Evolutionary conservation across 768 basidiomycete species (phyloP).

Genomic region (Lactarius deliciosus): DNA sequence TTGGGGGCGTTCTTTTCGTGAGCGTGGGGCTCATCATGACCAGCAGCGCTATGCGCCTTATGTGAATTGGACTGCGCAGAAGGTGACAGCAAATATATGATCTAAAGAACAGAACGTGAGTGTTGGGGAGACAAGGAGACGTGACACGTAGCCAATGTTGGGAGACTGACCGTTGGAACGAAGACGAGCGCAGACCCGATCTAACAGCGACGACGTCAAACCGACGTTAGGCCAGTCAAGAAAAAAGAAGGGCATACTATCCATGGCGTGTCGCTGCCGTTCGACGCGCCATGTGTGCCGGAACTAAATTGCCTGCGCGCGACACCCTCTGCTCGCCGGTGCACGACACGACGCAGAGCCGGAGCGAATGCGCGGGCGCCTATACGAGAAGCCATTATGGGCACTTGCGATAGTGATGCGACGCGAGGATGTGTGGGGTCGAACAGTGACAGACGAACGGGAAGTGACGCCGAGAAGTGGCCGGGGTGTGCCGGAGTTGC

Average conservation of each 20-base stretch:
- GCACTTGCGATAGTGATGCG: not conserved
- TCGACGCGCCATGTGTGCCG: slow-evolving; percentile 15
- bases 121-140: slow-evolving; percentile 33
- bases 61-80: slow-evolving; percentile 26
- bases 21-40: slow-evolving; percentile 53
- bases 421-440: not conserved
- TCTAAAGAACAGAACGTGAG: slow-evolving; percentile 5
- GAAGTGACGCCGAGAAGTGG: not conserved
- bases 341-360: slow-evolving; percentile 14
- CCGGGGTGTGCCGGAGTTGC: slow-evolving; percentile 11
- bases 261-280: slow-evolving; percentile 24
- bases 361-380: slow-evolving; percentile 16
- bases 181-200: slow-evolving; percentile 28
- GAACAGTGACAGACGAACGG: not conserved
- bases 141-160: slow-evolving; percentile 20
- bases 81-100: slow-evolving; percentile 27
- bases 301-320: slow-evolving; percentile 23
- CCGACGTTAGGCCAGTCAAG: not conserved
- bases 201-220: not conserved
- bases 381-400: slow-evolving; percentile 20
- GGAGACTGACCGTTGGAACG: slow-evolving; percentile 26
- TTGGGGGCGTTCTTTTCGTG: slow-evolving; percentile 50
- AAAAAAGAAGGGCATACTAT: slow-evolving; percentile 14
- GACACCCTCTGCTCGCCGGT: slow-evolving; percentile 9
- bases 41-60: slow-evolving; percentile 51